A percentile compares a stretch with the other conserved stretches of the same genome.
phyloP scores from a whole-genome alignment of 176 grass and related monocot genomes.

The Bonia amplexicaulis region DNA sequence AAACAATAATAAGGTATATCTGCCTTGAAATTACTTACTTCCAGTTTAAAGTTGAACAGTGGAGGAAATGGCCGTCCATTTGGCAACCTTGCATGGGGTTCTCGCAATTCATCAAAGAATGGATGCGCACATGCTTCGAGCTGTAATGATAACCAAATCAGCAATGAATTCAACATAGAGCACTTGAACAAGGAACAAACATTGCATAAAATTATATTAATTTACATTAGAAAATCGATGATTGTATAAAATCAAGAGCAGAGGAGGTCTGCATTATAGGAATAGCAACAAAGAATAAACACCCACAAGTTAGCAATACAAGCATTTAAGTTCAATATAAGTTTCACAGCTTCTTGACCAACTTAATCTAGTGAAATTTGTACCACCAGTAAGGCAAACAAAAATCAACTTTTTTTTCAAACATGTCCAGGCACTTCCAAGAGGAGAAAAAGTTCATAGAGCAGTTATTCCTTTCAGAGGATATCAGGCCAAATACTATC shows the following conservation, averaged over 20 bases:
- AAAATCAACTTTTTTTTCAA: background rate
- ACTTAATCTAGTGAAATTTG: background rate
- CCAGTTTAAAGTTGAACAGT: slow-evolving; percentile 73
- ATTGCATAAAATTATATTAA: background rate
- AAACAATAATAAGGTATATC: background rate
- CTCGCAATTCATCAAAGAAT: slow-evolving; percentile 74
- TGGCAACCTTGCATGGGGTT: slow-evolving; percentile 62
- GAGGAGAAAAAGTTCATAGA: background rate
- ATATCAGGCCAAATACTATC: background rate
- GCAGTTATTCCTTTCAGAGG: background rate
- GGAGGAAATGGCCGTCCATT: slow-evolving; percentile 70
- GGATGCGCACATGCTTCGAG: slow-evolving; percentile 65
- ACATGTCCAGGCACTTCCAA: background rate
- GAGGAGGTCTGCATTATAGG: background rate
- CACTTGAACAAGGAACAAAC: background rate
- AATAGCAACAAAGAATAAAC: slow-evolving; percentile 2
- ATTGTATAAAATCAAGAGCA: background rate
- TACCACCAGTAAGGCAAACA: background rate
- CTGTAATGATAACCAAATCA: slow-evolving; percentile 27
- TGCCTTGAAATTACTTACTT: slow-evolving; percentile 51
- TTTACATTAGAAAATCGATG: background rate
- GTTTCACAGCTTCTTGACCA: background rate
- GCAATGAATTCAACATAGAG: background rate
- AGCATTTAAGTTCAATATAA: background rate
- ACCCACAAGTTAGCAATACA: background rate